Base-by-base conservation (phyloP, 2,329 filamentous ascomycete genomes). In the Endoconidiophora laricicola region DNA sequence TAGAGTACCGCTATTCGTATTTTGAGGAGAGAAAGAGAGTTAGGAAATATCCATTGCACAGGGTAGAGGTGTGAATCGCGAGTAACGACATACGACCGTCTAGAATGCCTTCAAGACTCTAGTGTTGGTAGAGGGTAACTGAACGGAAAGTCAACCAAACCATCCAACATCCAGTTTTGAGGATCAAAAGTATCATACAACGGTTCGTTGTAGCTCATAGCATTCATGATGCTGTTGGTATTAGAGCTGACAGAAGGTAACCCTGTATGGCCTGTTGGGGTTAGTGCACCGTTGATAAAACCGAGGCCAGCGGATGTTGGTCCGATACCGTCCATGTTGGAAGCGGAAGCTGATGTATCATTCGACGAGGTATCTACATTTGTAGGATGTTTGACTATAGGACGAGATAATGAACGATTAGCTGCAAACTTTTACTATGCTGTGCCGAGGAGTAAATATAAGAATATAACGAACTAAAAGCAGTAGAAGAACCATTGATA, bases 121-220 rank as follows among this genome's bases (percentile, higher is more conserved):
- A 78, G 62, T 1, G 71, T 68, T 51, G 67, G 65, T 37, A 72
- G 69, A 58, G 54, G 49, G 48, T 76, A 81, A 9, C 70, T 73
- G 60, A 81, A 87, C 55, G 84, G 85, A 60, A 90, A 83, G 60
- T 88, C 83, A 54, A 91, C 71, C 33, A 90, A 70, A 12, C 85
- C 85, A 62, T 95, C 88, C 54, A 95, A 69, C 70, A 94, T 86
- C 88, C 88, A 95, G 62, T 90, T 86, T 58, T 94, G 73, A 1
- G 88, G 86, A 64, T 94, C 87, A 60, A 94, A 94, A 54, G 93
- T 86, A 62, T 94, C 85, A 62, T 87, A 87, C 58, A 79, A 82
- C 7, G 77, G 75, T 50, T 83, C 74, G 56, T 75, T 72, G 55
- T 84, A 81, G 57, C 26, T 71, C 55, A 76, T 63, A 26, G 67